A percentile compares a stretch with the other conserved stretches of the same genome.
phyloP scores from a whole-genome alignment of 1,284 basidiomycete genomes.

The Trichosporon sp. region DNA sequence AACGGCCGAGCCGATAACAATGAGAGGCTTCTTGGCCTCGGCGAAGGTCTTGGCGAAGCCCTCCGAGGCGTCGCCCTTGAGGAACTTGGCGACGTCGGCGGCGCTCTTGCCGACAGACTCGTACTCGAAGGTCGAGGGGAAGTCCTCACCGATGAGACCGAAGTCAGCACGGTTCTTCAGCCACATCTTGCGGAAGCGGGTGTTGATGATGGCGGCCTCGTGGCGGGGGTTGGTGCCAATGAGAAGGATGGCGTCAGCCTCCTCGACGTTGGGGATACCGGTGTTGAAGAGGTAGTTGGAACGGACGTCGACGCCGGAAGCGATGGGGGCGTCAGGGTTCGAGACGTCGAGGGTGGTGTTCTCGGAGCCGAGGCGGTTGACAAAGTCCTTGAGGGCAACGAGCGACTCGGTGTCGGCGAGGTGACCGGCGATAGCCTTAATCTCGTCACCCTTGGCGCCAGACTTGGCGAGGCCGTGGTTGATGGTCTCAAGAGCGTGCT shows the following conservation, averaged over 20 bases:
- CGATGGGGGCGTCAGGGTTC: conserved; percentile 63
- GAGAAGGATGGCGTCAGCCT: conserved; percentile 88
- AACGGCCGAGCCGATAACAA: conserved; percentile 86
- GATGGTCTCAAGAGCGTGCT: conserved; percentile 78
- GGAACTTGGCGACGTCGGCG: conserved; percentile 73
- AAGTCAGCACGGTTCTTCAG: conserved; percentile 78
- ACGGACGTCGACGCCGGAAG: conserved; percentile 82
- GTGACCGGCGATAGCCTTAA: conserved; percentile 89
- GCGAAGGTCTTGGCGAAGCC: conserved; percentile 83
- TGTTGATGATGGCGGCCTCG: conserved; percentile 96
- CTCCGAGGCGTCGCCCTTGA: conserved; percentile 61
- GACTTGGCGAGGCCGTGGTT: conserved; percentile 71
- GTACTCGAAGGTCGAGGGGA: conserved; percentile 89
- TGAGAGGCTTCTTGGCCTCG: conserved; percentile 85
- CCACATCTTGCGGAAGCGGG: conserved; percentile 92
- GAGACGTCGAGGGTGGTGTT: conserved; percentile 79
- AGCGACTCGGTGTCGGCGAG: conserved; percentile 92
- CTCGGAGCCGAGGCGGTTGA: conserved; percentile 89
- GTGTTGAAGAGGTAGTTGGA: conserved; percentile 97
- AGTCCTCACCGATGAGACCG: conserved; percentile 84
- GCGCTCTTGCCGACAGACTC: conserved; percentile 80
- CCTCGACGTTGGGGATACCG: conserved; percentile 86
- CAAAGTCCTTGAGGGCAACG: conserved; percentile 87
- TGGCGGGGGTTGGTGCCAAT: conserved; percentile 97
- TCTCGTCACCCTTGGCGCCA: conserved; percentile 89